A percentile compares a stretch with the other conserved stretches of the same genome.
These are phyloP conservation scores for Camellia sinensis DNA, from an alignment of 148 eudicot genomes.

Conservation along the genomic window DNA sequence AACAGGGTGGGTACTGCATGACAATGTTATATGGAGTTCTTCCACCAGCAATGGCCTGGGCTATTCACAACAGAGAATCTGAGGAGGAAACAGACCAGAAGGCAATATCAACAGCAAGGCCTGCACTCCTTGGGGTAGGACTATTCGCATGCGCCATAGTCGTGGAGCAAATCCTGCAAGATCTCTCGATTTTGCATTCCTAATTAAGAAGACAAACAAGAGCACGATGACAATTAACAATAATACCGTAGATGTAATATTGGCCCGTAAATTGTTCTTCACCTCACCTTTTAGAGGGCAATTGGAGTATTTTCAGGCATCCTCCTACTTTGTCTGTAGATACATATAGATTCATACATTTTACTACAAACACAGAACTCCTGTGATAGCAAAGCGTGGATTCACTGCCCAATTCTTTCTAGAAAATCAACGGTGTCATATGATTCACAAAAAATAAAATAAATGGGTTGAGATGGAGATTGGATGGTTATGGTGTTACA, in stretches of 20 bases:
- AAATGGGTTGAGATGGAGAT: too few species aligned
- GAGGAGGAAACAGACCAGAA: constrained; percentile 15
- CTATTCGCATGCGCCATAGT: constrained; percentile 46
- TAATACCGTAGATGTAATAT: background rate
- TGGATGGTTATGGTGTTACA: too few species aligned
- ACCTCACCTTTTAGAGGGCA: too few species aligned
- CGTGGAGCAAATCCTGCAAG: constrained; percentile 49
- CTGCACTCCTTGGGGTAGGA: constrained; percentile 46
- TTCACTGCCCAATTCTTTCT: too few species aligned
- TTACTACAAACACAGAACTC: too few species aligned
- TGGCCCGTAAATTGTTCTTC: background rate
- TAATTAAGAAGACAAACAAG: constrained; percentile 1
- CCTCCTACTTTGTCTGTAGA: background rate
- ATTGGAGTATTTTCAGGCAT: too few species aligned
- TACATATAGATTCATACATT: background rate
- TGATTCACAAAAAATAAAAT: too few species aligned
- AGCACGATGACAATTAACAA: background rate
- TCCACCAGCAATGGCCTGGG: constrained; percentile 76
- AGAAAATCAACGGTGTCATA: too few species aligned
- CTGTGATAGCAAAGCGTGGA: too few species aligned
- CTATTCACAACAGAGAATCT: constrained; percentile 27
- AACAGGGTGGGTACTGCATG: constrained; percentile 71
- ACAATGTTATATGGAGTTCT: constrained; percentile 60
- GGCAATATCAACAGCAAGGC: constrained; percentile 30
- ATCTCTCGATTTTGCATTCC: constrained; percentile 35